These are phyloP conservation scores for Nicotiana benthamiana DNA, from an alignment of 257 asterid genomes.

Conservation along the genomic window DNA sequence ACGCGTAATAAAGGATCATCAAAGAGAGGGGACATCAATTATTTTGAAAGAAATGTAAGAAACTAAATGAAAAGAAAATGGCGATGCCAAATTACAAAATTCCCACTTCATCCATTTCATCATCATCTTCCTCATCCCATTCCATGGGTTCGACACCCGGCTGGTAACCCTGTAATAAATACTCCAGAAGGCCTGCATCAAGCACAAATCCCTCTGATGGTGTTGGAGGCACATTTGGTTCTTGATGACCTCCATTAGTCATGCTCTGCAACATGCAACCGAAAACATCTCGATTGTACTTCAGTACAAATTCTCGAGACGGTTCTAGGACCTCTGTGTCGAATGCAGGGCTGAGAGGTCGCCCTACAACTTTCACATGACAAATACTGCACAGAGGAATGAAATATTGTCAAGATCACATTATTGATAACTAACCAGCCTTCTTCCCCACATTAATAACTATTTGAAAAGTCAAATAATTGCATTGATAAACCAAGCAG, in stretches of 20 bases:
- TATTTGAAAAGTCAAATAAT: not conserved
- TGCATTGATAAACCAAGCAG: not conserved
- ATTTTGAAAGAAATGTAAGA: not conserved
- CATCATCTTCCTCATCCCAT: not conserved
- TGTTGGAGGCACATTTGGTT: not conserved
- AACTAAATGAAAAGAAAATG: not conserved
- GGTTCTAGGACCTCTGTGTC: slow-evolving; percentile 11
- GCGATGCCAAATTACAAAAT: not conserved
- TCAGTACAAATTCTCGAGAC: slow-evolving; percentile 7
- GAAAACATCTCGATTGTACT: slow-evolving; percentile 7
- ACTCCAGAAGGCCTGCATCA: not conserved
- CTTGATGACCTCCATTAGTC: not conserved
- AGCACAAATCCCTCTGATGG: not conserved
- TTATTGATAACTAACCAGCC: not conserved
- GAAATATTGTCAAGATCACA: not conserved
- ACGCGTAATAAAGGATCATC: not conserved
- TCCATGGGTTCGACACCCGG: not conserved
- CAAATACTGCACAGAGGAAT: slow-evolving; percentile 1
- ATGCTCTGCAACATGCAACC: not conserved
- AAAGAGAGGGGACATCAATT: not conserved
- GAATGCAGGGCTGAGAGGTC: slow-evolving; percentile 5
- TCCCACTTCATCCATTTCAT: not conserved
- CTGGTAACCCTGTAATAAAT: not conserved
- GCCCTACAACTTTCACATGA: slow-evolving; percentile 14
- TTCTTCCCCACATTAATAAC: not conserved